Evolutionary conservation across 495 filamentous ascomycete genomes (phyloP).

Genomic region (Penicillium lagena): DNA sequence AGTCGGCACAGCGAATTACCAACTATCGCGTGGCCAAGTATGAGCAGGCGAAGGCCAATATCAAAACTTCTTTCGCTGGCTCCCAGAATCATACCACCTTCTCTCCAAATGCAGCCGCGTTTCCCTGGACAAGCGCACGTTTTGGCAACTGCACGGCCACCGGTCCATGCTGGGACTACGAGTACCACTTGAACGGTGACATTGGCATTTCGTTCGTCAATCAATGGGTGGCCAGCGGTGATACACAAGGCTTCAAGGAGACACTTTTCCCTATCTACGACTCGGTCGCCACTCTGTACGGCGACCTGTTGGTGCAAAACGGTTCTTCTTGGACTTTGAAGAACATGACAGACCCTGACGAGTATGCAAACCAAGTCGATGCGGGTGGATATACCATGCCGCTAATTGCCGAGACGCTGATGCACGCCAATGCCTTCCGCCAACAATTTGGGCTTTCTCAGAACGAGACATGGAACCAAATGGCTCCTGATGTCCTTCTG

Average conservation of each 20-base stretch:
- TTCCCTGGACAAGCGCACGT: conserved; percentile 58
- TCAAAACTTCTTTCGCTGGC: conserved; percentile 35
- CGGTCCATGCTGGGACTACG: conserved; percentile 58
- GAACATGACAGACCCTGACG: conserved; percentile 80
- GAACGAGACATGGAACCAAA: conserved; percentile 46
- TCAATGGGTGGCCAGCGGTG: conserved; percentile 54
- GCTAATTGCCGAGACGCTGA: conserved; percentile 52
- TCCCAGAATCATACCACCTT: conserved; percentile 50
- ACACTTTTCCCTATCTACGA: conserved; percentile 53
- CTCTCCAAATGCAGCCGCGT: conserved; percentile 47
- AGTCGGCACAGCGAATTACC: conserved; percentile 49
- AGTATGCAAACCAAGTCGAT: conserved; percentile 66
- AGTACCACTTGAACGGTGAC: conserved; percentile 63
- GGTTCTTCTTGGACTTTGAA: conserved; percentile 42
- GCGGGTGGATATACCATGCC: conserved; percentile 72
- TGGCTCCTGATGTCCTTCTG: conserved; percentile 47
- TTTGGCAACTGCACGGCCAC: conserved; percentile 61
- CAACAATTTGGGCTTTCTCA: conserved; percentile 45
- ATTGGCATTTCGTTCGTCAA: conserved; percentile 60
- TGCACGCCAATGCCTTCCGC: conserved; percentile 50
- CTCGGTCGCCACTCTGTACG: conserved; percentile 51
- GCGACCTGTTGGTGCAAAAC: conserved; percentile 49
- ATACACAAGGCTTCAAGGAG: conserved; percentile 46
- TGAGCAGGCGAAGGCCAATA: conserved; percentile 45
- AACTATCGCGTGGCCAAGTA: conserved; percentile 51